These are phyloP conservation scores for Diaporthe batatas DNA, from an alignment of 2,329 filamentous ascomycete species.

Conservation along the genomic window DNA sequence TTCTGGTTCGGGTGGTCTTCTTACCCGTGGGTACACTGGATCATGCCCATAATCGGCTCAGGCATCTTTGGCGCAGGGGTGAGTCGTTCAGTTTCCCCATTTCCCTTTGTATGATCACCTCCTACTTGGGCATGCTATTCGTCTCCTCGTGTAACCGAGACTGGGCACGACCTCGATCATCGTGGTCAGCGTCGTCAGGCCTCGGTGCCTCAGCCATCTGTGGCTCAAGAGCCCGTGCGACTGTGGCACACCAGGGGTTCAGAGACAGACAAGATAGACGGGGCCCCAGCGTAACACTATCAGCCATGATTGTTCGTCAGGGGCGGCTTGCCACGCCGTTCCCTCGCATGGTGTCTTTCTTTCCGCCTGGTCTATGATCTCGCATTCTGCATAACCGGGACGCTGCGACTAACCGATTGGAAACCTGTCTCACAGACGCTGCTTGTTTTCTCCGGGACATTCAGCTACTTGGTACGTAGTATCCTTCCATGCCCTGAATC, in stretches of 20 bases:
- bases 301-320: conserved; percentile 50
- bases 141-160: not conserved
- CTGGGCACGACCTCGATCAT: not conserved
- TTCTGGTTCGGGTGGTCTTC: conserved; percentile 94
- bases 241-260: conserved; percentile 24
- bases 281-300: conserved; percentile 38
- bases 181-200: conserved; percentile 2
- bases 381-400: conserved; percentile 51
- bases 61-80: conserved; percentile 78
- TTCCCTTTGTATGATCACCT: conserved; percentile 27
- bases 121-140: too few species aligned
- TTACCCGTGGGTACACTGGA: conserved; percentile 80
- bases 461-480: conserved; percentile 82
- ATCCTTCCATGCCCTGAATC: not conserved
- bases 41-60: conserved; percentile 80
- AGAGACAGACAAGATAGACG: conserved; percentile 8
- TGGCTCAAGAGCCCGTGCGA: conserved; percentile 17
- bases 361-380: conserved; percentile 43
- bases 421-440: conserved; percentile 69
- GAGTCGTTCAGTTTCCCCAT: conserved; percentile 52
- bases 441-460: conserved; percentile 85
- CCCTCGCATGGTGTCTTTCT: conserved; percentile 36
- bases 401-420: conserved; percentile 51
- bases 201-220: conserved; percentile 19
- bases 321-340: conserved; percentile 13